A percentile compares a stretch with the other conserved stretches of the same genome.
phyloP scores from a whole-genome alignment of 1,284 basidiomycete species.

The Rhodotorula sp. region DNA sequence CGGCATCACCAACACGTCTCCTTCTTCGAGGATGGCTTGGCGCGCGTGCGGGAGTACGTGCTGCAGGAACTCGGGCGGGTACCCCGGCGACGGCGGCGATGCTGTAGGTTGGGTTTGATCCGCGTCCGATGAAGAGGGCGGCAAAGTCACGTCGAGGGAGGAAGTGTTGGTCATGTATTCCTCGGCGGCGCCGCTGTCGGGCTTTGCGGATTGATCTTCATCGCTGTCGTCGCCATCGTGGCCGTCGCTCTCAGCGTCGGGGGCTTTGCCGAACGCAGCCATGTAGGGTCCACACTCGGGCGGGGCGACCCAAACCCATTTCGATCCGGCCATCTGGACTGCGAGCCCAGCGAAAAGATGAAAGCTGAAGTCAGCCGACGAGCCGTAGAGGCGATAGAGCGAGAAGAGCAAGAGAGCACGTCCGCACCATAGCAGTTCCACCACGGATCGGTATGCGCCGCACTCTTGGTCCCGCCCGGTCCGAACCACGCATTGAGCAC shows the following conservation, averaged over 20 bases:
- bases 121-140: neutral
- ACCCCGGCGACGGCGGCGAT: neutral
- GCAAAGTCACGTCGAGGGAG: conserved; percentile 51
- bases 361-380: conserved; percentile 5
- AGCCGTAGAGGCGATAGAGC: conserved; percentile 8
- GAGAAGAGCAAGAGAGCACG: too few species aligned
- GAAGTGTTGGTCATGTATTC: conserved; percentile 53
- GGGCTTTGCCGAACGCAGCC: conserved; percentile 59
- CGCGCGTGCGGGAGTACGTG: conserved; percentile 65
- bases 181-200: neutral
- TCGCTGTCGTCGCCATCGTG: neutral
- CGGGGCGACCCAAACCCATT: conserved; percentile 90
- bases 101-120: too few species aligned
- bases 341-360: neutral
- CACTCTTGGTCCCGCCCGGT: conserved; percentile 70
- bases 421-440: conserved; percentile 69
- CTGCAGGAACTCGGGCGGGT: conserved; percentile 42
- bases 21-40: conserved; percentile 67
- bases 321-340: conserved; percentile 85
- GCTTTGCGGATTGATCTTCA: too few species aligned
- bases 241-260: conserved; percentile 58
- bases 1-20: conserved; percentile 82
- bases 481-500: conserved; percentile 89
- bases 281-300: conserved; percentile 60
- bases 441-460: conserved; percentile 94